Conservation (phyloP, 2,329 filamentous ascomycete species). For the Pseudocercospora crystallina region DNA sequence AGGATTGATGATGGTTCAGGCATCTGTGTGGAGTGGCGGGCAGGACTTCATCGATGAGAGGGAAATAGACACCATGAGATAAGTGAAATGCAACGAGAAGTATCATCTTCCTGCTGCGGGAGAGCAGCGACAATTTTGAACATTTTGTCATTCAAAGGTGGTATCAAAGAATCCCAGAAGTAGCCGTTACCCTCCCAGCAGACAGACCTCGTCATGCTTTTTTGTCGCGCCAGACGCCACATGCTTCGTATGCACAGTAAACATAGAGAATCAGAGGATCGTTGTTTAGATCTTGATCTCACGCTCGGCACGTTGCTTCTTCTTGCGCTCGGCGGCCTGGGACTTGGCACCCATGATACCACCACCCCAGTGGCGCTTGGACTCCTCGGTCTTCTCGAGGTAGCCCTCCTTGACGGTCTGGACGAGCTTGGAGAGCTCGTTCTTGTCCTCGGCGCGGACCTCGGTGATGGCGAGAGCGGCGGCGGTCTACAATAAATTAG, state of each 20-base stretch:
- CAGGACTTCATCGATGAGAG: too few relatives aligned
- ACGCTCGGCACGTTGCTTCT: slow-evolving; percentile 87
- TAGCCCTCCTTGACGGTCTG: slow-evolving; percentile 97
- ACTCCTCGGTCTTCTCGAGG: slow-evolving; percentile 90
- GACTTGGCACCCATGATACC: slow-evolving; percentile 99
- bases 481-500: slow-evolving; percentile 68
- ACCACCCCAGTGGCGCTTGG: slow-evolving; percentile 94
- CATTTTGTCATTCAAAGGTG: slow-evolving; percentile 21
- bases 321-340: slow-evolving; percentile 73
- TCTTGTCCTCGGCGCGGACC: slow-evolving; percentile 97
- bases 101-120: slow-evolving; percentile 22
- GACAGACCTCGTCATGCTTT: slow-evolving; percentile 22
- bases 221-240: slow-evolving; percentile 22
- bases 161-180: slow-evolving; percentile 23
- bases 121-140: slow-evolving; percentile 24
- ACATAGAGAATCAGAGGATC: slow-evolving; percentile 4
- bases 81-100: slow-evolving; percentile 11
- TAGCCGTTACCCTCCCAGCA: slow-evolving; percentile 21
- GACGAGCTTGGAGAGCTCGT: slow-evolving; percentile 93
- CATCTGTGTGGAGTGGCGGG: too few relatives aligned
- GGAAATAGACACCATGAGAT: background rate
- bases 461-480: slow-evolving; percentile 94
- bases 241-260: slow-evolving; percentile 18
- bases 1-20: background rate
- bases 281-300: slow-evolving; percentile 90